Base-by-base conservation (phyloP, 495 filamentous ascomycete species). In the Annulohypoxylon stygium region DNA sequence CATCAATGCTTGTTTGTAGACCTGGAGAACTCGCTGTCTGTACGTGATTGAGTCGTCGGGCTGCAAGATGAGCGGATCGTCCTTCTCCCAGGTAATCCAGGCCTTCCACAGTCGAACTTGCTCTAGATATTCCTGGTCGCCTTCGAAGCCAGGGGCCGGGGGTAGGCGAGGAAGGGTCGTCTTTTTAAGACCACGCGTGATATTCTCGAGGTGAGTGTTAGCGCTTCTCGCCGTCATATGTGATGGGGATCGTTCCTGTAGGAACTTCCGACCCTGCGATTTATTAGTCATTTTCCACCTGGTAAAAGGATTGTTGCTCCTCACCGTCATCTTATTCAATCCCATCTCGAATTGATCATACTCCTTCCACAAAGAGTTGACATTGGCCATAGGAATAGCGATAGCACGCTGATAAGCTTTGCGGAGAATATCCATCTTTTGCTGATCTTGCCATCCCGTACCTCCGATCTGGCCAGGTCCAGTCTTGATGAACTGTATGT, bases 331-430 rank as follows among this genome's bases (percentile, higher is more conserved):
- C 81, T 97, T 98, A 81, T 97, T 98, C 36, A 97, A 81, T 8
- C 89, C 88, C 89, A 94, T 93, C 81, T 99, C 96, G 76, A 98
- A 99, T 74, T 90, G 87, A 81, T 97, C 94, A 76, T 98, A 99
- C 77, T 99, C 95, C 81, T 96, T 97, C 96, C 96, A 99, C 9
- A 99, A 79, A 11, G 84, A 85, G 73, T 94, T 93, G 54, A 96
- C 87, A 36, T 88, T 92, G 53, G 91, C 86, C 11, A 91, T 95
- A 4, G 96, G 96, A 60, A 97, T 88, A 70, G 87, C 90, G 45
- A 97, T 91, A 12, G 96, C 95, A 34, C 90, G 90, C 74, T 97
- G 95, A 78, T 97, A 98, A 3, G 93, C 91, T 76, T 95, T 97
- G 23, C 96, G 89, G 20, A 99, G 83, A 68, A 90, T 80, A 73